Evolutionary conservation across 129 eudicot genomes (phyloP), one percentile per base, ranked within the genome.

Genomic region (Arctium lappa): DNA sequence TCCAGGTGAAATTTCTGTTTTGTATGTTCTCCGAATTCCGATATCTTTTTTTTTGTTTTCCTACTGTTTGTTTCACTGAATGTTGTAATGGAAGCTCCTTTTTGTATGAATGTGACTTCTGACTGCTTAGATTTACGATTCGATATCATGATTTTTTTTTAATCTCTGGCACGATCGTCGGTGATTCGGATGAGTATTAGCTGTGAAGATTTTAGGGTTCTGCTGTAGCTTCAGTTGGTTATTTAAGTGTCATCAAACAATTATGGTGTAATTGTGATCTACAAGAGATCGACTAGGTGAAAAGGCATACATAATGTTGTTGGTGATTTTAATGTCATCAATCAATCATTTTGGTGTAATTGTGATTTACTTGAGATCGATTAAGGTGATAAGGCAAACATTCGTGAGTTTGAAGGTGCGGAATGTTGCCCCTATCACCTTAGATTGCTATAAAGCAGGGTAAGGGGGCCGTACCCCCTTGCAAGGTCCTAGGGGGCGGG

Each of bases 161-260:
- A 40, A 36, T 72, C 22, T 73, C 1, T 60, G 62, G n/a, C 62
- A 60, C 22, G 65, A 27, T 81, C 60, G 10, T 53, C 10, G 50
- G 37, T 70, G 77, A 80, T 72, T 36, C 15, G 2, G 42, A 73
- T 73, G 53, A 37, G 72, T 39, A 36, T 38, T 60, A 39, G 74
- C 44, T 73, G 40, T 39, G 65, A 73, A 60, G 66, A 73, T 73
- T 30, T 66, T 73, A 74, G 85, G 85, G 78, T 37, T 80, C 68
- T 72, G 72, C 38, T 80, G 76, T 80, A 69, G 69, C 69, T 80
- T 60, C 29, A 18, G 68, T 5, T 60, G 68, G 68, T 60, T 29
- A 60, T 16, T 18, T 60, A 6, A 16, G 68, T 18, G 8, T 60
- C 29, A 16, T 60, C 13, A 46, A 46, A 46, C 56, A 60, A n/a